These are phyloP conservation scores for Pholiota molesta DNA, from an alignment of 768 basidiomycete species.

Conservation along the genomic window DNA sequence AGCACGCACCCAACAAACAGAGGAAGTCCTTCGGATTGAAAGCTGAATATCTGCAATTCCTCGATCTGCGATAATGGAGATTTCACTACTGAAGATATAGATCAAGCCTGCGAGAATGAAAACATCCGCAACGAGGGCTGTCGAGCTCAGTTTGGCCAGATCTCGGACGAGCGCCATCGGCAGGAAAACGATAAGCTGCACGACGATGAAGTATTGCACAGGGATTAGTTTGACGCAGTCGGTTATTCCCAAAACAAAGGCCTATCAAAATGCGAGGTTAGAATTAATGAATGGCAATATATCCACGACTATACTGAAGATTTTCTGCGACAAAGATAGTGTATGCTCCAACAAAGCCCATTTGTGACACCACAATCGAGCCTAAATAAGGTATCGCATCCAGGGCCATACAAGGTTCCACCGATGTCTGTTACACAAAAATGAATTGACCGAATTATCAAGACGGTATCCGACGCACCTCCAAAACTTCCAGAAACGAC, in stretches of 20 bases:
- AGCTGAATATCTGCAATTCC: constrained; percentile 81
- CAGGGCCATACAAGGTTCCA: constrained; percentile 86
- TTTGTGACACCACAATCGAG: constrained; percentile 87
- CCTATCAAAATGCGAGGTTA: constrained; percentile 41
- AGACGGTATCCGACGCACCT: constrained; percentile 44
- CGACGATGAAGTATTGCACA: constrained; percentile 79
- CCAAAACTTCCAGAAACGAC: constrained; percentile 93
- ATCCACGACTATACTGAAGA: constrained; percentile 46
- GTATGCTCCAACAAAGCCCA: constrained; percentile 90
- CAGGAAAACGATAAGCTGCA: constrained; percentile 85
- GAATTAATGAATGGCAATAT: background rate
- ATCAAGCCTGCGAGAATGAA: constrained; percentile 90
- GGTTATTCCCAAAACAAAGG: constrained; percentile 82
- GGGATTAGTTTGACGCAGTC: constrained; percentile 70
- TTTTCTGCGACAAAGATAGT: constrained; percentile 96
- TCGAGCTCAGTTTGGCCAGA: constrained; percentile 91
- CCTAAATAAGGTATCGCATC: constrained; percentile 90
- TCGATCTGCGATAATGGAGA: constrained; percentile 59
- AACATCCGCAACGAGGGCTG: constrained; percentile 90
- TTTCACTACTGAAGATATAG: constrained; percentile 89
- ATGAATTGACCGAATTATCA: constrained; percentile 1
- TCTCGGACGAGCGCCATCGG: constrained; percentile 90
- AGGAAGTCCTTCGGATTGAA: constrained; percentile 91
- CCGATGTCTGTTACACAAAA: constrained; percentile 73
- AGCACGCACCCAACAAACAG: constrained; percentile 82